These are phyloP conservation scores for Penicillium sp. DNA, from an alignment of 2,329 filamentous ascomycete species.

Conservation along the genomic window DNA sequence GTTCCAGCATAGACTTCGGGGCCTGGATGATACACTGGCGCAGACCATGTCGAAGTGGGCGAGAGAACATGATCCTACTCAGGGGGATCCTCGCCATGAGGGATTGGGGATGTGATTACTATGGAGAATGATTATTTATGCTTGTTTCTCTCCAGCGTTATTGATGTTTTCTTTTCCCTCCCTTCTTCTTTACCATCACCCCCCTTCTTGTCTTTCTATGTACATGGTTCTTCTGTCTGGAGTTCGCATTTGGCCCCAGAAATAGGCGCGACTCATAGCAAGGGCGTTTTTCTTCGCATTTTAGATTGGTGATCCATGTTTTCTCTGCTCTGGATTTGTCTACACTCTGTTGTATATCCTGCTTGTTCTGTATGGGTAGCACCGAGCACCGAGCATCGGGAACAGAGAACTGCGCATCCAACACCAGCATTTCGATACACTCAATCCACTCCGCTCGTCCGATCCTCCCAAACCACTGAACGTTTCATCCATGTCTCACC, in stretches of 20 bases:
- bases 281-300: slow-evolving; percentile 17
- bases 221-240: slow-evolving; percentile 1
- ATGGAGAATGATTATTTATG: no score
- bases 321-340: not conserved
- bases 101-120: slow-evolving; percentile 22
- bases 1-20: slow-evolving; percentile 22
- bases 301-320: slow-evolving; percentile 7
- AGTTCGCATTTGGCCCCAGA: not conserved
- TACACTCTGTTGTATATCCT: not conserved
- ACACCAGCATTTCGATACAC: not conserved
- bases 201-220: not conserved
- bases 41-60: slow-evolving; percentile 27
- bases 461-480: no score
- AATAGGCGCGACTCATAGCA: slow-evolving; percentile 20
- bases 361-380: slow-evolving; percentile 7
- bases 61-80: slow-evolving; percentile 23
- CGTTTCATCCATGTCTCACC: not conserved
- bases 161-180: not conserved
- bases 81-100: slow-evolving; percentile 23
- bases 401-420: no score
- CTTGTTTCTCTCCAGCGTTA: not conserved
- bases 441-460: not conserved
- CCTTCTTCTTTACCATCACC: not conserved
- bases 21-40: slow-evolving; percentile 19
- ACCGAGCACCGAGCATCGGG: not conserved